Conservation (phyloP, 345 rosid genomes). For the Salix exigua region DNA sequence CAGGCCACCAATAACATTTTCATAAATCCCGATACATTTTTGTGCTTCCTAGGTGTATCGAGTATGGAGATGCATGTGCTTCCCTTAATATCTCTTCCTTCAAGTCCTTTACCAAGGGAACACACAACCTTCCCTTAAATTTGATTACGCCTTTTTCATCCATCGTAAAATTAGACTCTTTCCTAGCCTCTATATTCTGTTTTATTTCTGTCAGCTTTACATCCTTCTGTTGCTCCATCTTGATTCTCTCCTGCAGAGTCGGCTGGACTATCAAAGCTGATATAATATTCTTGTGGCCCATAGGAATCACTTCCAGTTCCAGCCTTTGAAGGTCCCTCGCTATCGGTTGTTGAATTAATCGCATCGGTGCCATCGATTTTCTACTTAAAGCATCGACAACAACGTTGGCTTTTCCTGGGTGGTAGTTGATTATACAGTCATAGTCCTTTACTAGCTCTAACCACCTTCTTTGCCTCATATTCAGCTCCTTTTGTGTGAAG, state of each 20-base stretch:
- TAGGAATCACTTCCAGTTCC: neutral
- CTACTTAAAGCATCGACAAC: conserved; percentile 4
- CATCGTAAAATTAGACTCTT: neutral
- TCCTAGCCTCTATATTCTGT: neutral
- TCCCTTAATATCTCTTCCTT: neutral
- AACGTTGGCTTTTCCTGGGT: conserved; percentile 1
- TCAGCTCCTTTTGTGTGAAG: neutral
- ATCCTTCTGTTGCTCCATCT: neutral
- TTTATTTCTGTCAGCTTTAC: neutral
- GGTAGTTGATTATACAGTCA: neutral
- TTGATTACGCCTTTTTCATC: no score
- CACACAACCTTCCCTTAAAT: neutral
- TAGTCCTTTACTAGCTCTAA: no score
- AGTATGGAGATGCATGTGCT: neutral
- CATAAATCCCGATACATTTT: neutral
- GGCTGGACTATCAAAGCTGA: no score
- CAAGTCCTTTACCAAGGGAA: neutral
- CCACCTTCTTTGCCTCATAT: neutral
- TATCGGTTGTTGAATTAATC: neutral
- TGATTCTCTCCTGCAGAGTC: neutral
- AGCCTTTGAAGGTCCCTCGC: neutral
- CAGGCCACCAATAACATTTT: neutral
- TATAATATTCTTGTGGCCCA: neutral
- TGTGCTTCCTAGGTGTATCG: neutral
- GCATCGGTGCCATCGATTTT: neutral